phyloP scores from a whole-genome alignment of 495 filamentous ascomycete species.

The Penicillium nucicola region DNA sequence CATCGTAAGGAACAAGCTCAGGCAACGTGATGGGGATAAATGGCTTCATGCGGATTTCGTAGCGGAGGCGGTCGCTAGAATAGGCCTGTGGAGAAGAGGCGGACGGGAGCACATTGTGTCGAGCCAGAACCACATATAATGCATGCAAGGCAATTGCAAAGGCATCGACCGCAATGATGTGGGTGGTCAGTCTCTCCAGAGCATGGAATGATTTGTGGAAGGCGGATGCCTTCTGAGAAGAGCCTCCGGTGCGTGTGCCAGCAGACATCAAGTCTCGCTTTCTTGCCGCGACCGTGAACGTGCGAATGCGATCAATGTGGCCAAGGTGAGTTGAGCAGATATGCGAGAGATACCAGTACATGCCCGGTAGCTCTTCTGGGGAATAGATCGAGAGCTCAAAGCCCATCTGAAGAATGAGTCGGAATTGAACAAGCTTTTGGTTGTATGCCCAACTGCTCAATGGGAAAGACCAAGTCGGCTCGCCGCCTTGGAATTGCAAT shows the following conservation, averaged over 20 bases:
- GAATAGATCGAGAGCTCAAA: conserved; percentile 92
- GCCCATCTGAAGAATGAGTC: conserved; percentile 87
- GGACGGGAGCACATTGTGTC: conserved; percentile 54
- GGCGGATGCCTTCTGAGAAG: conserved; percentile 24
- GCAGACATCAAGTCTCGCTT: conserved; percentile 25
- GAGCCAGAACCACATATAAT: conserved; percentile 64
- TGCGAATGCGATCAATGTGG: conserved; percentile 69
- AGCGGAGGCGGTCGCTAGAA: conserved; percentile 65
- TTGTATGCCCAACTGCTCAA: conserved; percentile 86
- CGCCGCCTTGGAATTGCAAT: conserved; percentile 38
- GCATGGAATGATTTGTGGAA: conserved; percentile 56
- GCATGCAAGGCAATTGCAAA: conserved; percentile 66
- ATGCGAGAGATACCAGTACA: conserved; percentile 76
- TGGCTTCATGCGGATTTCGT: conserved; percentile 88
- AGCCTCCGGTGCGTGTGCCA: background rate
- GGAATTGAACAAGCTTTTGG: conserved; percentile 83
- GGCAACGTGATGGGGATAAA: conserved; percentile 70
- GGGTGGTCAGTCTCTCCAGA: conserved; percentile 59
- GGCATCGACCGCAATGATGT: conserved; percentile 64
- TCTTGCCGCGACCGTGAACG: conserved; percentile 46
- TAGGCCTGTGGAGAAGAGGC: conserved; percentile 62
- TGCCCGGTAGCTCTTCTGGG: conserved; percentile 77
- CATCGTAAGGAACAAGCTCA: conserved; percentile 63
- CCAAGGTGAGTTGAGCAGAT: conserved; percentile 46
- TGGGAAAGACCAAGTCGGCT: conserved; percentile 61